phyloP scores from a whole-genome alignment of 305 asterid species.

The Caryopteris hybrid region DNA sequence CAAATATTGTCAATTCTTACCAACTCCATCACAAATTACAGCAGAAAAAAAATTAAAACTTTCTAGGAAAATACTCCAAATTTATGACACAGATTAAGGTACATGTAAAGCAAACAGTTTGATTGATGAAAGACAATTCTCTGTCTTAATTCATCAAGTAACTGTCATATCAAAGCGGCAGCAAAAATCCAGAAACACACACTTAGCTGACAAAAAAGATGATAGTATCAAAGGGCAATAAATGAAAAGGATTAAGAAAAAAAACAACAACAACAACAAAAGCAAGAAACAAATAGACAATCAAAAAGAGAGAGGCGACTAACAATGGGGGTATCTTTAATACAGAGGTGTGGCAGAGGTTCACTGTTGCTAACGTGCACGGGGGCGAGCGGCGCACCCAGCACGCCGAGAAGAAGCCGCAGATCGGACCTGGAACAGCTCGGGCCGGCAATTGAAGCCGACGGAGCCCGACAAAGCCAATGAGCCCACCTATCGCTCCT shows the following conservation, averaged over 20 bases:
- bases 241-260: no score
- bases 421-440: constrained; percentile 68
- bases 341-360: constrained; percentile 71
- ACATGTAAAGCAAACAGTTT: neutral
- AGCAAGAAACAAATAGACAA: no score
- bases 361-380: constrained; percentile 73
- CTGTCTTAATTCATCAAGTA: neutral
- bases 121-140: neutral
- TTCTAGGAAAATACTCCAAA: neutral
- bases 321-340: constrained; percentile 85
- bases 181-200: neutral
- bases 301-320: constrained; percentile 10
- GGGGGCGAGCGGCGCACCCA: constrained; percentile 93
- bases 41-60: neutral
- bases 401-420: constrained; percentile 75
- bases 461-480: constrained; percentile 78
- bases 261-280: no score
- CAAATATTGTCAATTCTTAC: neutral
- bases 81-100: neutral
- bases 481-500: constrained; percentile 63
- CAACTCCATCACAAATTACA: neutral
- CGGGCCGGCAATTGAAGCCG: constrained; percentile 38
- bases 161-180: neutral
- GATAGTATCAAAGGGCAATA: neutral
- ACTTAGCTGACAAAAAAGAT: neutral